A percentile compares a stretch with the other conserved stretches of the same genome.
Evolutionary conservation across 169 alveolate genomes (phyloP).

Genomic region (Amoebophrya sp.): DNA sequence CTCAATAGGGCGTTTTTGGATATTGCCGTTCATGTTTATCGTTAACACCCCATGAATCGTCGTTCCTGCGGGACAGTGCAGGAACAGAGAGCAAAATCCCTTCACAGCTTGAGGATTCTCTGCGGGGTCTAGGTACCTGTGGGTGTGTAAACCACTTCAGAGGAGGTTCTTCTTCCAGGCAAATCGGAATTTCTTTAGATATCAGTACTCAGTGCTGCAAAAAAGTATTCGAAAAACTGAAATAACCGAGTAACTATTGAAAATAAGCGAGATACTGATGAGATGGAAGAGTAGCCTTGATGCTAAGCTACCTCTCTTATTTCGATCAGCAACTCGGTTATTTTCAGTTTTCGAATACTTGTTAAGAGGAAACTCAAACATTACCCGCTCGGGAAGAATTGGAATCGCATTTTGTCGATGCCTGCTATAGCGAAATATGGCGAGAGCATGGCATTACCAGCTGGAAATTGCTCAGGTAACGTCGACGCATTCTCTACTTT

Average conservation of each 20-base stretch:
- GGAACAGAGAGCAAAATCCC: not conserved
- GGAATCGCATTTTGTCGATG: not conserved
- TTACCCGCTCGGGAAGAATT: slow-evolving; percentile 24
- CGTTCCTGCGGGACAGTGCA: slow-evolving; percentile 1
- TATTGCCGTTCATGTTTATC: slow-evolving; percentile 6
- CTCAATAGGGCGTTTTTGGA: not conserved
- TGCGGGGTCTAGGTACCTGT: slow-evolving; percentile 7
- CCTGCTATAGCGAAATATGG: not conserved
- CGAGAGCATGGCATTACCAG: not conserved
- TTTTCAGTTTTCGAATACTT: no score
- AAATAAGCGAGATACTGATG: no score
- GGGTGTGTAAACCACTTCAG: no score
- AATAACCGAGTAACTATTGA: no score
- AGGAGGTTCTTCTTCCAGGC: no score
- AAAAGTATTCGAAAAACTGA: no score
- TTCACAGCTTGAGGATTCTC: not conserved
- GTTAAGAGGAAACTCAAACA: no score
- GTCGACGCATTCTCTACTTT: not conserved
- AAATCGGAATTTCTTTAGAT: no score
- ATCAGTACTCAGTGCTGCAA: no score
- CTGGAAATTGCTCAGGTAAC: not conserved
- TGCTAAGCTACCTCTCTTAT: no score
- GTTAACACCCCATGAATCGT: not conserved
- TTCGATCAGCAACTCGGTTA: no score
- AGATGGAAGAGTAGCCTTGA: no score